Evolutionary conservation across 352 stramenopile species (phyloP).

Genomic region (Bremia lactucae): DNA sequence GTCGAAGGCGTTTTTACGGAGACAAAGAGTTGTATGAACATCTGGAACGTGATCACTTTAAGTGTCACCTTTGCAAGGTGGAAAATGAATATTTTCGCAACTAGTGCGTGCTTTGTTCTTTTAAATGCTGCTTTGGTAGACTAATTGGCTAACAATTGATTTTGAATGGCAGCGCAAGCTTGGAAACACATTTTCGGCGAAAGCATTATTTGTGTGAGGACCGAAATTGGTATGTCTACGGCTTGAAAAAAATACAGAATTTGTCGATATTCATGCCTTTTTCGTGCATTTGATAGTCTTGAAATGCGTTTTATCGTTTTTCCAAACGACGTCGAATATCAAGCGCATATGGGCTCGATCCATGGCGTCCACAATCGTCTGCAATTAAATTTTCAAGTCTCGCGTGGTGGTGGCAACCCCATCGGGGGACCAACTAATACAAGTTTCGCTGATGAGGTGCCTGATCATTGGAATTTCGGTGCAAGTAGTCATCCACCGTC

Average conservation of each 20-base stretch:
- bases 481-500: constrained; percentile 16
- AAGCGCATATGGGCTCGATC: constrained; percentile 71
- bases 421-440: constrained; percentile 22
- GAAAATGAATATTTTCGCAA: constrained; percentile 86
- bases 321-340: constrained; percentile 76
- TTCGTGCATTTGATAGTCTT: constrained; percentile 47
- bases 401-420: constrained; percentile 41
- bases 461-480: constrained; percentile 54
- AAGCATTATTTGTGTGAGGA: constrained; percentile 85
- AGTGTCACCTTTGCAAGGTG: constrained; percentile 83
- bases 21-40: constrained; percentile 81
- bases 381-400: constrained; percentile 68
- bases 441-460: constrained; percentile 26
- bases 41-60: constrained; percentile 84
- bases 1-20: constrained; percentile 77
- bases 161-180: constrained; percentile 39
- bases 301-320: constrained; percentile 84
- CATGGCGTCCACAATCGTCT: constrained; percentile 67
- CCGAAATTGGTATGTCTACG: constrained; percentile 39
- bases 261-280: constrained; percentile 2
- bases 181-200: constrained; percentile 76
- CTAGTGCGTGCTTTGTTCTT: constrained; percentile 48
- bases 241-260: background rate
- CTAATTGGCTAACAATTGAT: constrained; percentile 5
- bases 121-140: too few species aligned